Conservation (phyloP, 345 rosid species). For the Heritiera littoralis region DNA sequence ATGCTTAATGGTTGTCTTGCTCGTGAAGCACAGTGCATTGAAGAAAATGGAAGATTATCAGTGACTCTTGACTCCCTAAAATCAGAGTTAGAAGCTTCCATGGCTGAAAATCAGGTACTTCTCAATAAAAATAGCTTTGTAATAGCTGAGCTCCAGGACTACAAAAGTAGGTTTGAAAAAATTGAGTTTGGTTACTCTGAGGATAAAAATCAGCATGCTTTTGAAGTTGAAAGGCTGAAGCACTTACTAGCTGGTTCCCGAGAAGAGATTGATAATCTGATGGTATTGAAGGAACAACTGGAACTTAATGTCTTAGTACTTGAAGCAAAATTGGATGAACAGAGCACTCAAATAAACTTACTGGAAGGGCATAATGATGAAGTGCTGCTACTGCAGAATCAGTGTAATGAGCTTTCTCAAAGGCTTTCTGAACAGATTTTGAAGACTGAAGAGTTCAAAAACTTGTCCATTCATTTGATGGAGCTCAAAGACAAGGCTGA, state of each 20-base stretch:
- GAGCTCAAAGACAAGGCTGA: conserved; percentile 91
- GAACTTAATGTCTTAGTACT: conserved; percentile 56
- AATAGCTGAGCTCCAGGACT: conserved; percentile 47
- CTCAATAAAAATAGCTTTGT: conserved; percentile 35
- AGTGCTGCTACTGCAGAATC: conserved; percentile 44
- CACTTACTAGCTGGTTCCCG: conserved; percentile 41
- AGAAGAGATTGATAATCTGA: conserved; percentile 60
- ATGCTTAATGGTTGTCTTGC: conserved; percentile 53
- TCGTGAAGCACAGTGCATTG: conserved; percentile 45
- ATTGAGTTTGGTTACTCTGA: conserved; percentile 35
- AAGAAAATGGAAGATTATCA: conserved; percentile 62
- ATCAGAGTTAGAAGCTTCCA: conserved; percentile 53
- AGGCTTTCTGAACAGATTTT: conserved; percentile 77
- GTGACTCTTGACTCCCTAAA: conserved; percentile 41
- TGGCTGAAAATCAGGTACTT: conserved; percentile 45
- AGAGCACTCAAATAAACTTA: conserved; percentile 36
- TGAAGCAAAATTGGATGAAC: conserved; percentile 58
- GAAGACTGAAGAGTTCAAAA: conserved; percentile 88
- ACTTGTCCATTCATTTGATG: conserved; percentile 73
- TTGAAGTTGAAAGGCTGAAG: conserved; percentile 58
- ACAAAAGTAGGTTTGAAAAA: conserved; percentile 37
- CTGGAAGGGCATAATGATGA: conserved; percentile 40
- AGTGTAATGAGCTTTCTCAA: conserved; percentile 59
- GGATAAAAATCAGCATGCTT: conserved; percentile 39
- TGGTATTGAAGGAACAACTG: conserved; percentile 57